Evolutionary conservation across 768 basidiomycete genomes (phyloP).

Genomic region (Dacryopinax primogenitus): DNA sequence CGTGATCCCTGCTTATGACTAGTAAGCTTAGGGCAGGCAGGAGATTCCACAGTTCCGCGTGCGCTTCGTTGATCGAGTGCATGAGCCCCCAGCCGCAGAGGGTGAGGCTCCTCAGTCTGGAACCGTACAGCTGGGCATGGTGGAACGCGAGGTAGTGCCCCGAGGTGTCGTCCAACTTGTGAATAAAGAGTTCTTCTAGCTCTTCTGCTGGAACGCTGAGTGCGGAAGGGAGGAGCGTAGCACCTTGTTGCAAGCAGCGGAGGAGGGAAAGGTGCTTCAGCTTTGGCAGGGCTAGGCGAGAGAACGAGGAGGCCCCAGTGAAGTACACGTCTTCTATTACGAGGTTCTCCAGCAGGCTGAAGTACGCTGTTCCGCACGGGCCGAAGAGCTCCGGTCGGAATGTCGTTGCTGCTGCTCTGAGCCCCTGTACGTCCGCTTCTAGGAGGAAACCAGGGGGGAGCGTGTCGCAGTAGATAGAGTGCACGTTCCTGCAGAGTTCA

Average conservation of each 20-base stretch:
- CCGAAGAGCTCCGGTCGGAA: neutral
- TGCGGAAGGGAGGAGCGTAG: neutral
- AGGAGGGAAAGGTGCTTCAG: neutral
- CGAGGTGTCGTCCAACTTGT: neutral
- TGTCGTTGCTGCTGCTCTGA: neutral
- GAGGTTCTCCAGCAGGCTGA: neutral
- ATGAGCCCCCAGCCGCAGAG: neutral
- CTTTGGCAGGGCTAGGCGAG: neutral
- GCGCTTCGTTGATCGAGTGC: neutral
- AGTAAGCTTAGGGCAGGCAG: neutral
- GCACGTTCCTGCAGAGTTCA: neutral
- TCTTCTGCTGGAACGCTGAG: neutral
- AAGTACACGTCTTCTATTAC: conserved; percentile 2
- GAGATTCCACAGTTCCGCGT: neutral
- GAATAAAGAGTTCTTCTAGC: neutral
- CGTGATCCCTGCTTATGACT: neutral
- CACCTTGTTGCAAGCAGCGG: conserved; percentile 1
- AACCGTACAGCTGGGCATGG: neutral
- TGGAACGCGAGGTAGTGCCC: neutral
- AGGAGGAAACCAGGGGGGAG: neutral
- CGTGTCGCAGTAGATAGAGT: neutral
- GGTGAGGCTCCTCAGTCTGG: neutral
- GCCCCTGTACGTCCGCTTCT: neutral
- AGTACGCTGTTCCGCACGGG: neutral
- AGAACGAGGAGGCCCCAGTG: neutral